Base-by-base conservation (phyloP, 768 basidiomycete genomes). In the Leucocoprinus sp. region DNA sequence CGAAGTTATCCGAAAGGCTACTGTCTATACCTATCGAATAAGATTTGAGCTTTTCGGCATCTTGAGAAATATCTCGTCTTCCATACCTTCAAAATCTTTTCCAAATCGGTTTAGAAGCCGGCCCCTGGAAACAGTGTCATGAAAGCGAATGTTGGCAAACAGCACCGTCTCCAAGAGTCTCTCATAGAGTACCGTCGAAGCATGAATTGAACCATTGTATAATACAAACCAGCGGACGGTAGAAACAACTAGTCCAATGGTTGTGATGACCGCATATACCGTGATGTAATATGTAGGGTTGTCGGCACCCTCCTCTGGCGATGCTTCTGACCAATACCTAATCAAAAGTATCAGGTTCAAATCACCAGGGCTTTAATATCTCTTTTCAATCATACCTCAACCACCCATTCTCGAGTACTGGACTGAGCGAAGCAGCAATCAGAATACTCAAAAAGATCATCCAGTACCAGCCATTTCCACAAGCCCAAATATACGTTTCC, bases 61-160 rank as follows among this genome's bases (percentile, higher is more conserved):
- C 31, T 31, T 36, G 23, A 31, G n/a, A 6, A 41, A 5, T 15
- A 38, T 11, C n/a, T 4, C n/a, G 23, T 9, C 12, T 8, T 14
- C 11, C 46, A 1, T 8, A 67, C 72, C 85, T 67, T 93, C 90
- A 45, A 93, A 86, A 58, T 93, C 92, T 60, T 93, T 93, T 34
- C 92, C 91, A 51, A 87, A 85, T 37, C 90, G 70, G 53, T 93
- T 90, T 28, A 93, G 62, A 8, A 88, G 65, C 2, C 91, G 78
- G 4, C 93, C 93, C 28, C 89, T 78, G 41, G 84, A 88, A 2
- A 89, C 77, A 0, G 92, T 96, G 56, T 96, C 93, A 54, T 95
- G 93, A 71, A 96, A 95, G 33, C 92, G 78, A 46, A 95, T 82
- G 37, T 89, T 78, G 6, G 92, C 88, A 55, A 93, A 93, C 1